A percentile compares a stretch with the other conserved stretches of the same genome.
Evolutionary conservation across 495 filamentous ascomycete species (phyloP).

Genomic region (Lasiosphaeria miniovina): DNA sequence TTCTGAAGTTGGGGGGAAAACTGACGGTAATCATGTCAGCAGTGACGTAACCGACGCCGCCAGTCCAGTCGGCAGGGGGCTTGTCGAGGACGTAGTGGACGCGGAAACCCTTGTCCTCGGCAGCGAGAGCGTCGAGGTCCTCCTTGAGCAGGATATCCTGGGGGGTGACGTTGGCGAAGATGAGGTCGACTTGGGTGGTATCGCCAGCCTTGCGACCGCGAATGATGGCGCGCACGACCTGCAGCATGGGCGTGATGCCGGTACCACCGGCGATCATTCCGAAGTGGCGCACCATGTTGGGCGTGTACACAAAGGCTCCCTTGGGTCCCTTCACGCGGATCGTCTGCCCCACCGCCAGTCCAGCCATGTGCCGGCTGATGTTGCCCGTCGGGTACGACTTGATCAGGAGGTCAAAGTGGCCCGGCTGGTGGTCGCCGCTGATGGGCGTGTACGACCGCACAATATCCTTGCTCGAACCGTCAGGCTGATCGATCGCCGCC

Average conservation of each 20-base stretch:
- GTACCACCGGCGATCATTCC: constrained; percentile 98
- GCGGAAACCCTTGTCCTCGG: constrained; percentile 73
- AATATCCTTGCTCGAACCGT: constrained; percentile 77
- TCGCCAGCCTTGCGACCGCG: constrained; percentile 77
- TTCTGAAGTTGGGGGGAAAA: not conserved
- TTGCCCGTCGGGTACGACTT: constrained; percentile 97
- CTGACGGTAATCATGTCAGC: constrained; percentile 91
- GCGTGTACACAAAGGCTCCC: constrained; percentile 93
- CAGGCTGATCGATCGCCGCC: constrained; percentile 61
- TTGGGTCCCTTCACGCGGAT: constrained; percentile 91
- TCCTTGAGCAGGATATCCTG: constrained; percentile 93
- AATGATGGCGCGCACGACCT: constrained; percentile 88
- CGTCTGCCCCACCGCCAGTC: constrained; percentile 74
- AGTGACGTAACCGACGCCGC: constrained; percentile 90
- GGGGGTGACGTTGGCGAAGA: constrained; percentile 92
- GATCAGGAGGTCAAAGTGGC: constrained; percentile 93
- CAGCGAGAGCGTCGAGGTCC: constrained; percentile 75
- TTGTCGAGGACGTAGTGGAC: constrained; percentile 96
- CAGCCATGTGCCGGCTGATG: constrained; percentile 87
- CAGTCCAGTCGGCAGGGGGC: constrained; percentile 84
- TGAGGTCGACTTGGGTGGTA: constrained; percentile 82
- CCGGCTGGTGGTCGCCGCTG: constrained; percentile 84
- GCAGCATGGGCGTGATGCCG: constrained; percentile 97
- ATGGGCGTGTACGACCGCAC: constrained; percentile 97
- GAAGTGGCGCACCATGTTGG: constrained; percentile 89